These are phyloP conservation scores for Nemania abortiva DNA, from an alignment of 2,329 filamentous ascomycete species.

Conservation along the genomic window DNA sequence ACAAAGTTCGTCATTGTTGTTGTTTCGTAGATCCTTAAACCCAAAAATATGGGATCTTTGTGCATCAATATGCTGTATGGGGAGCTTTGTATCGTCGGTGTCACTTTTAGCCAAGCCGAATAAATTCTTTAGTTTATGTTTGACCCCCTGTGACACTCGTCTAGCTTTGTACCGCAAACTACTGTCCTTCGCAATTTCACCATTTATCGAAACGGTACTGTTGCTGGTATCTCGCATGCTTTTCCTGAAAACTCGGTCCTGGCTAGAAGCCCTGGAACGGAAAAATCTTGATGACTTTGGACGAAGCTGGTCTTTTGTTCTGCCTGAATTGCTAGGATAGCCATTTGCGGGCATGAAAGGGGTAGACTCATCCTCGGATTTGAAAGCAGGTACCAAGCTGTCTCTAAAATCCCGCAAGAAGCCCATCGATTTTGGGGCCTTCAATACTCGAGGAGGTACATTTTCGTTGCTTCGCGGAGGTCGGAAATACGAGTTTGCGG, in stretches of 20 bases:
- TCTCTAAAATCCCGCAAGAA: constrained; percentile 57
- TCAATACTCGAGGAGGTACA: constrained; percentile 50
- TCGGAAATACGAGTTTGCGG: constrained; percentile 4
- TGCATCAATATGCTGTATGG: constrained; percentile 66
- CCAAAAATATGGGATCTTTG: constrained; percentile 51
- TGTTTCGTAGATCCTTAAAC: constrained; percentile 29
- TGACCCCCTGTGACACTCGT: constrained; percentile 72
- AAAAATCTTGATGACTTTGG: constrained; percentile 61
- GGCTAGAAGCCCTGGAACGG: constrained; percentile 53
- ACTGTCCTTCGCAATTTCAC: constrained; percentile 47
- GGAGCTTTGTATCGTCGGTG: constrained; percentile 54
- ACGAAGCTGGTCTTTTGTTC: constrained; percentile 44
- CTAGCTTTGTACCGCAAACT: constrained; percentile 66
- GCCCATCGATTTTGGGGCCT: constrained; percentile 67
- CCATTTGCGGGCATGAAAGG: constrained; percentile 17
- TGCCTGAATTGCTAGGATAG: constrained; percentile 13
- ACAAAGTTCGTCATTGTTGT: constrained; percentile 37
- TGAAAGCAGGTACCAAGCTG: constrained; percentile 18
- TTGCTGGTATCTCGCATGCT: constrained; percentile 64
- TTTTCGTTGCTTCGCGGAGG: constrained; percentile 47
- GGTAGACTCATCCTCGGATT: constrained; percentile 19
- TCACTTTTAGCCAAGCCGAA: constrained; percentile 61
- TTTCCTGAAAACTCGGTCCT: constrained; percentile 54
- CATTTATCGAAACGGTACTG: constrained; percentile 53
- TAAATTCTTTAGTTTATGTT: constrained; percentile 69